phyloP scores from a whole-genome alignment of 306 rosid species.

The Cucumis cinereus region DNA sequence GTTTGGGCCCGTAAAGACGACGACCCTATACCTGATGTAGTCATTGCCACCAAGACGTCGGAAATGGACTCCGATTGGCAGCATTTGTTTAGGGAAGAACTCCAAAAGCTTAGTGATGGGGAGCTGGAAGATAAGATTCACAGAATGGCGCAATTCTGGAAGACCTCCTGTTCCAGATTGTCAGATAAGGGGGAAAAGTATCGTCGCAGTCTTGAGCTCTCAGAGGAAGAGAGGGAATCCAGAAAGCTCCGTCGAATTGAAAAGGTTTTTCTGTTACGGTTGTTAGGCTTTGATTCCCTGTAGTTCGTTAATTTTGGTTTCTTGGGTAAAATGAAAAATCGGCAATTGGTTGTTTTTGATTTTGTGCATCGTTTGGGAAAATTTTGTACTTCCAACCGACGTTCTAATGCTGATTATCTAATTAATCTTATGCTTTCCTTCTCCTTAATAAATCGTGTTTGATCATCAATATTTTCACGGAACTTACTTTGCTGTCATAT shows the following conservation, averaged over 20 bases:
- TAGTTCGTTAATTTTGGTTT: background rate
- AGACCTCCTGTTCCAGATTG: background rate
- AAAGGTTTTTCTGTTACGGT: conserved; percentile 11
- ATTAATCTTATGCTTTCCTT: background rate
- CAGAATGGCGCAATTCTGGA: conserved; percentile 10
- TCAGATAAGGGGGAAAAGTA: conserved; percentile 51
- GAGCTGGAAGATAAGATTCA: conserved; percentile 23
- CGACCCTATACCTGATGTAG: conserved; percentile 15
- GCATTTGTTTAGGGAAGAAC: background rate
- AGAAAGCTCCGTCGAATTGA: conserved; percentile 23
- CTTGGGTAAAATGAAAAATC: background rate
- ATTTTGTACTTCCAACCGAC: background rate
- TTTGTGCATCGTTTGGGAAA: background rate
- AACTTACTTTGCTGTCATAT: background rate
- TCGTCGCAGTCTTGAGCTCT: conserved; percentile 1
- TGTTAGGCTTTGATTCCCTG: background rate
- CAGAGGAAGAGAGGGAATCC: conserved; percentile 28
- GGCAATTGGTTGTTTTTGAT: background rate
- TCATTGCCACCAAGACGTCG: conserved; percentile 5
- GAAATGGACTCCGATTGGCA: conserved; percentile 18
- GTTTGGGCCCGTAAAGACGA: conserved; percentile 11
- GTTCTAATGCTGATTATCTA: background rate
- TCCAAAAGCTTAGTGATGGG: conserved; percentile 8
- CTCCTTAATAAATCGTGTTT: background rate
- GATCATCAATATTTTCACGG: background rate